Evolutionary conservation across 139 green algal species (phyloP).

Genomic region (Eudorina sp.): DNA sequence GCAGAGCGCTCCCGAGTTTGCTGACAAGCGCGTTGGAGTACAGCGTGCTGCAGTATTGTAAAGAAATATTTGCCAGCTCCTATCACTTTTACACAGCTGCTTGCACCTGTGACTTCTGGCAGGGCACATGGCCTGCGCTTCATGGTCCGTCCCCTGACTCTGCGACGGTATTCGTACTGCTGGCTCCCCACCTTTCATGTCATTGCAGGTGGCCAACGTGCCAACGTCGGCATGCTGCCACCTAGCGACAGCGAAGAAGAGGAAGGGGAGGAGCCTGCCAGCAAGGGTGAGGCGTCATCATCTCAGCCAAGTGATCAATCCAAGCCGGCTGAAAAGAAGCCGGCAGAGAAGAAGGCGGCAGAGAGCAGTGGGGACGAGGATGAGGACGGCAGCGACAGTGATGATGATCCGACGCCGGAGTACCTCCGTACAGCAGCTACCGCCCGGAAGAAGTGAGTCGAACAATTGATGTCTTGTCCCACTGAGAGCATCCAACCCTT

Average conservation of each 20-base stretch:
- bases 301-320: conserved; percentile 5
- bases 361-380: conserved; percentile 33
- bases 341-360: conserved; percentile 36
- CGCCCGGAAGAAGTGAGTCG: conserved; percentile 60
- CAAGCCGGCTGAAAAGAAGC: conserved; percentile 40
- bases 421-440: conserved; percentile 54
- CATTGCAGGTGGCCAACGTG: conserved; percentile 55
- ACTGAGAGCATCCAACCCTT: too few species aligned
- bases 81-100: too few species aligned
- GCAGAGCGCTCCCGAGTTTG: too few species aligned
- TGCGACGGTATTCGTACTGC: too few species aligned
- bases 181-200: too few species aligned
- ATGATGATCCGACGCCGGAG: conserved; percentile 56
- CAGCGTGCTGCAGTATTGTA: too few species aligned
- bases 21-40: too few species aligned
- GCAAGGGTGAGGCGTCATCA: conserved; percentile 30
- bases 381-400: conserved; percentile 5
- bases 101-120: too few species aligned
- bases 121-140: too few species aligned
- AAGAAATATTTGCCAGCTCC: too few species aligned
- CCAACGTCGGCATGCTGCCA: conserved; percentile 82
- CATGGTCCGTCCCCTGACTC: too few species aligned
- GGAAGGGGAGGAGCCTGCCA: conserved; percentile 55
- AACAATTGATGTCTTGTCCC: too few species aligned
- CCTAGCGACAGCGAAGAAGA: conserved; percentile 79